Base-by-base conservation (phyloP, 345 rosid species). In the Reutealis trisperma region DNA sequence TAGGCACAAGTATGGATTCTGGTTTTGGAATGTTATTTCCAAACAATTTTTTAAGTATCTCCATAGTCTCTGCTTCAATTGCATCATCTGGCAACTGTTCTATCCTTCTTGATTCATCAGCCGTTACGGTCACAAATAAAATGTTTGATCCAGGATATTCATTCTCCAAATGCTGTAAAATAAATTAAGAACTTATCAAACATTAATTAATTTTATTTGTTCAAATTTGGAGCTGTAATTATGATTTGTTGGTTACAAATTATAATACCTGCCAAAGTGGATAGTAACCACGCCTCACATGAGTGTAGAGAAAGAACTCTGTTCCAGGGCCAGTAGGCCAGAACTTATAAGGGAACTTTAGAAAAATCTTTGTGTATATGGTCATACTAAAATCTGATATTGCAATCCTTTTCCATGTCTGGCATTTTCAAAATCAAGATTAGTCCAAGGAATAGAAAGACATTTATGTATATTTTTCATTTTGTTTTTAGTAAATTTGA, bases 301-400 rank as follows among this genome's bases (percentile, higher is more conserved):
- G 80, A 3, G 74, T 72, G 19, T 84, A 77, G 15, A 79, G 24
- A 70, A 79, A 79, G 81, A 85, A 73, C 70, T 85, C 85, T 0
- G 83, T 85, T 30, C 81, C 83, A 16, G 65, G 70, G 3, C 85
- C 87, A 19, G 63, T 7, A 1, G 83, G 83, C 87, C 85, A 85
- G 75, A 82, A 82, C 64, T 55, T 74, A 75, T 44, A 74, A 3
- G 85, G 83, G 52, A 84, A 82, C 32, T 77, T 85, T 41, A 82
- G 63, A 62, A 82, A 82, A 19, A 79, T 85, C 79, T 82, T 79
- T 22, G 87, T 82, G 27, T 79, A 84, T 16, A 77, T 42, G 18
- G 79, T 76, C 87, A 84, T 79, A 68, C 79, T 67, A 67, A 78
- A 81, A 18, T 79, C 70, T 1, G 61, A 32, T 67, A 81, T 79